Evolutionary conservation across 169 alveolate species (phyloP), one percentile per base, ranked within the genome.

Genomic region (Cryptosporidium sp.): DNA sequence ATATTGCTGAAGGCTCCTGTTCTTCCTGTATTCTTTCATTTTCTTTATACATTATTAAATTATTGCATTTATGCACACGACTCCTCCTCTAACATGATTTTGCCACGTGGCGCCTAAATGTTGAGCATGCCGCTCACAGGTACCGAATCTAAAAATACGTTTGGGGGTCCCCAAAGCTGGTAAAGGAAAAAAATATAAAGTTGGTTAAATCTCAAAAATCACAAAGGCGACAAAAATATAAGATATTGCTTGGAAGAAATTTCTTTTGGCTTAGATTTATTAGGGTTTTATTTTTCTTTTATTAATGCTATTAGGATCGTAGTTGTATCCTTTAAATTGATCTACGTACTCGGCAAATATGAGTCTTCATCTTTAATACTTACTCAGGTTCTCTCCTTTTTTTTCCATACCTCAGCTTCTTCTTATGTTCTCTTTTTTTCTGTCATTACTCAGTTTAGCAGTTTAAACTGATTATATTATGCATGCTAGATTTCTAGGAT

Each of bases 61-160:
- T 26, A 50, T 45, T 73, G 86, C 86, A 73, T 80, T 80, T n/a
- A 43, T 80, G 89, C 89, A 80, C 89, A 80, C 89, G 67, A 50
- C 67, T 67, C 89, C 67, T 67, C 89, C 89, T 62, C 70, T 73
- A 73, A 59, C 89, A 65, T 62, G 89, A 80, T 62, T 59, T 29
- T n/a, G 14, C 43, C 62, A 0, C 14, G 21, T 37, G 65, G 69
- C 89, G 80, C 80, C 48, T 48, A 9, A 12, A 21, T 1, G 5
- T 3, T 2, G 12, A 7, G 6, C 55, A 80, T 80, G 70, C 69
- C 89, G 89, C 89, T 29, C 35, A 41, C 70, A 62, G 86, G 86
- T 73, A 73, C 55, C 86, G 86, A 73, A 73, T 73, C 86, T 73
- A 73, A 73, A 73, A 73, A 51, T 31, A 37, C 70, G 59, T 29